Base-by-base conservation (phyloP, 192 early-diverging fungal genomes). In the Entomortierella parvispora region DNA sequence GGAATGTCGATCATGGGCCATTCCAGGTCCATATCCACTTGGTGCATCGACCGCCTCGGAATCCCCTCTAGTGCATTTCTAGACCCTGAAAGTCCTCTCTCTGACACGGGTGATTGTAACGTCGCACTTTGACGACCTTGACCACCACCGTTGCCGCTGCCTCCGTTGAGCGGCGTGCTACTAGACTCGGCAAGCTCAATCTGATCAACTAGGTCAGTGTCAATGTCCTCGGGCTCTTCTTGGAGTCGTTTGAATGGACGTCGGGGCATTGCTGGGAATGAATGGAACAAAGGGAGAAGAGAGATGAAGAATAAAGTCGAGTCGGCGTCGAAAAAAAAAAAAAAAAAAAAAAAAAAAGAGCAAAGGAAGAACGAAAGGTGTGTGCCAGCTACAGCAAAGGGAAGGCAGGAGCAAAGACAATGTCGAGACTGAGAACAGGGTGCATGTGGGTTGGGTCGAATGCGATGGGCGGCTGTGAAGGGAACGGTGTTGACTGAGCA, bases 1-100 rank as follows among this genome's bases (percentile, higher is more conserved):
- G 71, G 70, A 28, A 78, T 52, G 26, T 65, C 80, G 29, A 65
- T 70, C 52, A 81, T 46, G 15, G 67, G 61, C 67, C 80, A 78
- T 15, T 78, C 65, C 5, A 55, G 46, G 49, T 75, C 56, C 25
- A 64, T 37, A 33, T 50, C 74, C 18, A 64, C 29, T 8, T 63
- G 61, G 51, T 63, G 61, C 61, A 63, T 63, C 25, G 61, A 63
- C 49, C 61, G 40, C 28, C 68, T 64, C 17, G 58, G 51, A 31
- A 18, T 40, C 20, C 32, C 40, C 9, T 58, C 66, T 25, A 15
- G 32, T n/a, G 50, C 33, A 23, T 31, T 54, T 9, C 23, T 43
- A 28, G 52, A 26, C 32, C 44, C 34, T 4, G 56, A 26, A 11
- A 45, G 31, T 12, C 22, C 31, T 15, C 62, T 69, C 2, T 48